Evolutionary conservation across 208 protist genomes (phyloP).

Genomic region (Crithidia sp.): DNA sequence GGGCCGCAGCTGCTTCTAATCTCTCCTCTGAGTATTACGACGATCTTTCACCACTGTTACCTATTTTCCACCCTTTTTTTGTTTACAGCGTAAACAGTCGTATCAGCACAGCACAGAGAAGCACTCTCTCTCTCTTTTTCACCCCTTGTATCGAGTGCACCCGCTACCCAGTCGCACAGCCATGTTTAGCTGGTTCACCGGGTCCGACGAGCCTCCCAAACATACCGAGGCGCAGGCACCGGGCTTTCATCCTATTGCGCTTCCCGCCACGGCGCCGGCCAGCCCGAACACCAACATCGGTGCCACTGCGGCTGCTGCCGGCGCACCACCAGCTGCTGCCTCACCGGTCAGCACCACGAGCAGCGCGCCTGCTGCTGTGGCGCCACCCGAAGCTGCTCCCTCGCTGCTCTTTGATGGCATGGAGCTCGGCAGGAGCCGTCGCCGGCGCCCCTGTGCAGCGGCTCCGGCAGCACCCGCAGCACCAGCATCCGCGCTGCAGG

Average conservation of each 20-base stretch:
- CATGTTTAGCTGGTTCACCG: constrained; percentile 44
- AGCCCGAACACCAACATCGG: neutral
- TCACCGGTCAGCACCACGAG: too few relatives aligned
- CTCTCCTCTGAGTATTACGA: too few relatives aligned
- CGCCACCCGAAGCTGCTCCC: neutral
- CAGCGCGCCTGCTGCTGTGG: neutral
- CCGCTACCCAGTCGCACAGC: neutral
- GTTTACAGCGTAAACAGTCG: neutral
- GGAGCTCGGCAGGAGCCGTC: constrained; percentile 3
- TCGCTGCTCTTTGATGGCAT: constrained; percentile 15
- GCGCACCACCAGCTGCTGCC: neutral
- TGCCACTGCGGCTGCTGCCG: neutral
- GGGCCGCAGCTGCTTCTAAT: too few relatives aligned
- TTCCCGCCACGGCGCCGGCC: neutral
- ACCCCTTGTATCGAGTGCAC: neutral
- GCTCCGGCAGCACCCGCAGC: neutral
- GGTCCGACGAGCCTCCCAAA: neutral
- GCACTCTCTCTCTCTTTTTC: neutral
- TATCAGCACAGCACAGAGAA: neutral
- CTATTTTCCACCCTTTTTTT: neutral
- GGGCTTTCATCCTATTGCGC: constrained; percentile 16
- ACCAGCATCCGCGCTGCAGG: neutral
- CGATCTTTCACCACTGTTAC: too few relatives aligned
- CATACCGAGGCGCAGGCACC: neutral
- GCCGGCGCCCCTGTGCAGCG: neutral